Percentiles rank a stretch among this genome's conserved stretches.
phyloP scores from a whole-genome alignment of 163 green algal species.

The Scenedesmus sp. region DNA sequence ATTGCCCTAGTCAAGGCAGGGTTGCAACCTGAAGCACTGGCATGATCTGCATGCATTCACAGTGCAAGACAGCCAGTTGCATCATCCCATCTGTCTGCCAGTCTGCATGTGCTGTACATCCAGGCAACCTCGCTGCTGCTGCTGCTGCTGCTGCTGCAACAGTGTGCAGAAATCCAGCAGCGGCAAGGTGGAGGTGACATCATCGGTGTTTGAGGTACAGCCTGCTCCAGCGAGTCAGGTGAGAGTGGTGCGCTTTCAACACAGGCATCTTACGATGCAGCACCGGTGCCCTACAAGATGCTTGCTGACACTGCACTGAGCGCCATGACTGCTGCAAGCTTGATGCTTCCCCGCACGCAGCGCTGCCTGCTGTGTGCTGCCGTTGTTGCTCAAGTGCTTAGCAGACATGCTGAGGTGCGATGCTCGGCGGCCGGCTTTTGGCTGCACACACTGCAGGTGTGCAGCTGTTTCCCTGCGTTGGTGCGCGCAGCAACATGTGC shows the following conservation, averaged over 20 bases:
- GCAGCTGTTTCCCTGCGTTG: conserved; percentile 58
- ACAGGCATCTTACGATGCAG: too few species aligned
- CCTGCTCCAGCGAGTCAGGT: conserved; percentile 45
- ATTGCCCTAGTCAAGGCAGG: neutral
- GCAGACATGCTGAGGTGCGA: too few species aligned
- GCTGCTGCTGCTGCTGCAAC: neutral
- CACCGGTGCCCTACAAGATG: too few species aligned
- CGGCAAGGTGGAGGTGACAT: conserved; percentile 62
- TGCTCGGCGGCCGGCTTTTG: too few species aligned
- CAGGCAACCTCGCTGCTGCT: neutral
- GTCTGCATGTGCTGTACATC: neutral
- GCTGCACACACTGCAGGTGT: conserved; percentile 9
- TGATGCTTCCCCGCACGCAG: too few species aligned
- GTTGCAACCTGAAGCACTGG: neutral
- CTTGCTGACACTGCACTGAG: too few species aligned
- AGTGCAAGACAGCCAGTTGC: too few species aligned
- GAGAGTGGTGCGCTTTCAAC: neutral
- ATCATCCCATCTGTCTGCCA: neutral
- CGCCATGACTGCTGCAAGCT: too few species aligned
- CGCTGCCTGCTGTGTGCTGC: too few species aligned
- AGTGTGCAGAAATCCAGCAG: conserved; percentile 65
- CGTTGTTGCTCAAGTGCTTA: too few species aligned
- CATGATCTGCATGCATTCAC: neutral
- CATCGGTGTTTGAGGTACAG: conserved; percentile 61
- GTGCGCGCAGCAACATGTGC: conserved; percentile 66